Evolutionary conservation across 1,284 basidiomycete genomes (phyloP), one percentile per base, ranked within the genome.

Genomic region (Irpex sp.): DNA sequence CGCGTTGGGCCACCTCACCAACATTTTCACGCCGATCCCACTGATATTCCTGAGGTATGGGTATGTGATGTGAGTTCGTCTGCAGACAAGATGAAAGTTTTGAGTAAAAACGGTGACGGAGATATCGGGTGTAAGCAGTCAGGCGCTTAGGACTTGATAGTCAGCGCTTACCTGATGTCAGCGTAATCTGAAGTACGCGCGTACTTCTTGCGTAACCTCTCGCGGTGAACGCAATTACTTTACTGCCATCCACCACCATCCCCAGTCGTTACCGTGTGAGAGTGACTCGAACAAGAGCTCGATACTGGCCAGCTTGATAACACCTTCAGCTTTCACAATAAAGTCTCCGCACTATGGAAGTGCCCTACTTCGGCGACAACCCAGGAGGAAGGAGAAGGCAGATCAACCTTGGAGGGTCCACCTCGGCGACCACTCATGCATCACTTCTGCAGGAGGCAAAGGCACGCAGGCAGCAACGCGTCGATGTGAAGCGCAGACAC

Each of bases 351-450:
- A 57, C 62, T 49, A 70, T 67, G 60, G 67, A 69, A 54, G 63
- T 72, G 35, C 70, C 77, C 1, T 65, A 79, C 39, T 83, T 85
- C 66, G 77, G 75, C 10, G 78, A 81, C 63, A 80, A 80, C 23
- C 67, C 72, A 42, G 69, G 68, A 58, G 68, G 70, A 53, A 73
- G 79, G 61, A 79, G 83, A 59, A 81, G 87, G 35, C 79, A 83
- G 64, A 93, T 93, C 67, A 93, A 93, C 71, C 81, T 93, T 36
- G 91, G 91, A n/a, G 87, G 87, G 2, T 71, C 78, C 0, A 80
- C 80, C 0, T 73, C 81, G 14, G 78, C 80, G 8, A 54, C 28
- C 16, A 78, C 83, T 0, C 82, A 84, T 51, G 73, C 78, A 9
- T 75, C 81, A 51, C 80, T 93, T 65, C 75, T 92, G 48, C 78